Evolutionary conservation across 208 protist species (phyloP).

Genomic region (Acanthamoeba healyi): DNA sequence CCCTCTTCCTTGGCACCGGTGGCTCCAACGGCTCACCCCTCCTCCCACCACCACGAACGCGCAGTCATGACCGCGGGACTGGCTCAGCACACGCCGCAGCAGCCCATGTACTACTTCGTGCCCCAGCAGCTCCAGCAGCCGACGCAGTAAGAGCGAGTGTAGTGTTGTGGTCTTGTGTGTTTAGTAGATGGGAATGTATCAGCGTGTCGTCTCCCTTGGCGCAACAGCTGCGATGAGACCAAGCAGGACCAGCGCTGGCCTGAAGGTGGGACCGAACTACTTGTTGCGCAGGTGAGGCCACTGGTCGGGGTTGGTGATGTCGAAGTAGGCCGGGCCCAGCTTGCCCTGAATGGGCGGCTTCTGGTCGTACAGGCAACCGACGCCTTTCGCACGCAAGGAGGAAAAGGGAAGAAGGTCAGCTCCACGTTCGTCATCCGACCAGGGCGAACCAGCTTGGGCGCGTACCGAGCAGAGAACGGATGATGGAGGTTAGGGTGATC

Average conservation of each 20-base stretch:
- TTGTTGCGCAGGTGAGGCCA: conserved; percentile 60
- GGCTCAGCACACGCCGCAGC: too few relatives aligned
- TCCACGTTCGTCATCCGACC: neutral
- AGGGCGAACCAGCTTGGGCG: neutral
- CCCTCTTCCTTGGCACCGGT: too few relatives aligned
- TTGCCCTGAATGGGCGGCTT: conserved; percentile 19
- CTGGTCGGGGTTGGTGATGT: conserved; percentile 65
- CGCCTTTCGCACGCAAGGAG: neutral
- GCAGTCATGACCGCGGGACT: neutral
- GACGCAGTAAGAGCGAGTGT: too few relatives aligned
- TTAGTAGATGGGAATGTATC: too few relatives aligned
- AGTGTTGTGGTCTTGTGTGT: too few relatives aligned
- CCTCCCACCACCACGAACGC: too few relatives aligned
- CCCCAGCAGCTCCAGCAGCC: neutral
- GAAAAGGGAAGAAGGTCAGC: neutral
- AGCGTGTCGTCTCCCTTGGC: too few relatives aligned
- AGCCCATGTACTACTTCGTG: neutral
- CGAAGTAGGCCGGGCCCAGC: neutral
- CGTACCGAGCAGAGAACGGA: conserved; percentile 46
- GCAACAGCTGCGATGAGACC: too few relatives aligned
- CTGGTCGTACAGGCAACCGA: conserved; percentile 58
- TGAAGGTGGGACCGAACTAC: neutral
- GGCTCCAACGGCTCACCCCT: too few relatives aligned
- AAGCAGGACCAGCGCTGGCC: too few relatives aligned
- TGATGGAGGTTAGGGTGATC: conserved; percentile 55